Evolutionary conservation across 192 early-diverging fungal species (phyloP), one percentile per base, ranked within the genome.

Genomic region (Borealophlyctis nickersoniae): DNA sequence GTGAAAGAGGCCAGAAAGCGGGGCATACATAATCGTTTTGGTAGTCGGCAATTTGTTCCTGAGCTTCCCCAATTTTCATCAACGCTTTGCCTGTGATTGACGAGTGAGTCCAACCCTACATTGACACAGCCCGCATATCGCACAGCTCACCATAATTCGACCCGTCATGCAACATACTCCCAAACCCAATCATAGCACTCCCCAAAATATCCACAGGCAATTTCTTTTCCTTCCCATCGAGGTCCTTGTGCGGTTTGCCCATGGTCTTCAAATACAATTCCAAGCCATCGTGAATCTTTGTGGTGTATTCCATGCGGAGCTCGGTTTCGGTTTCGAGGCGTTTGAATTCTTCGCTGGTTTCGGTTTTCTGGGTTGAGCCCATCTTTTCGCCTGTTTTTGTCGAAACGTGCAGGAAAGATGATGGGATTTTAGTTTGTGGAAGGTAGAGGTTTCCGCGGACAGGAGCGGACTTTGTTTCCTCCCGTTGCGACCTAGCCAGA

Each of bases 311-410:
- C 27, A 82, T 74, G 30, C 87, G 76, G 49, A 70, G 59, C 30
- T 90, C 87, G 22, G 91, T 92, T 39, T 91, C 88, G 14, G 77
- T 62, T 71, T 92, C 82, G 49, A 95, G 74, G 11, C 83, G 73
- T 60, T 86, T 87, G 73, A 94, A 93, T 52, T 96, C 92, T 23
- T 93, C 92, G 60, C 82, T 81, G 29, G 86, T 86, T 55, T 88
- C 82, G 81, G 66, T 30, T 48, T 50, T 54, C 29, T 58, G 14
- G 16, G 33, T 31, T 9, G 56, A 34, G 16, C 11, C n/a, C 33
- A 50, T 29, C 39, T 49, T 14, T 61, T 29, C 60, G 34, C 56
- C 30, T 11, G 29, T 28, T 32, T 22, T 3, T 13, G 16, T 22
- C 13, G 5, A 32, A 35, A 9, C 14, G 35, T 45, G 61, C 31